A percentile compares a stretch with the other conserved stretches of the same genome.
Evolutionary conservation across 2,329 filamentous ascomycete genomes (phyloP).

Genomic region (Scopulariopsis brevicaulis): DNA sequence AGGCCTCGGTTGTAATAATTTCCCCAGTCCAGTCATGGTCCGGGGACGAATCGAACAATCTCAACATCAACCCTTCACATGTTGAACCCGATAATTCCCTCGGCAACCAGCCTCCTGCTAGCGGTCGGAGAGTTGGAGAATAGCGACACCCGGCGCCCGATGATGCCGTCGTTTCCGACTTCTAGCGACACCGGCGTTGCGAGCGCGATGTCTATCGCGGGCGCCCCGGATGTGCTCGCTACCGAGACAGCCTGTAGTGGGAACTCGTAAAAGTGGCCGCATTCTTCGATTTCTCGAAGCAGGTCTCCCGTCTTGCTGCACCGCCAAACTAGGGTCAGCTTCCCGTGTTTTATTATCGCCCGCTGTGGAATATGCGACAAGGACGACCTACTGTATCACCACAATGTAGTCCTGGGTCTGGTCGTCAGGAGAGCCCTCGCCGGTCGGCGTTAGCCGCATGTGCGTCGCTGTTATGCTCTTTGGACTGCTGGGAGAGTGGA

Average conservation of each 20-base stretch:
- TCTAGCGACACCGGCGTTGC: slow-evolving; percentile 26
- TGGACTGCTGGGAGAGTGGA: slow-evolving; percentile 27
- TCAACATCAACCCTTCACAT: not conserved
- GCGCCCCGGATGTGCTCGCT: not conserved
- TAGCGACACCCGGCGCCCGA: slow-evolving; percentile 34
- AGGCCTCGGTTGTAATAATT: too few species aligned
- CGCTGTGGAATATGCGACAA: not conserved
- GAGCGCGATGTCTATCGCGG: slow-evolving; percentile 12
- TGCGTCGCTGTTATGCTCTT: slow-evolving; percentile 26
- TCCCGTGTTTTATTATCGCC: too few species aligned
- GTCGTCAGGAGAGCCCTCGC: slow-evolving; percentile 9
- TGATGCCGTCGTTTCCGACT: slow-evolving; percentile 33
- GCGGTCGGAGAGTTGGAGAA: slow-evolving; percentile 11
- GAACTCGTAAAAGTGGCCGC: slow-evolving; percentile 3
- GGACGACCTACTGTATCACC: slow-evolving; percentile 29
- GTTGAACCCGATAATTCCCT: slow-evolving; percentile 38
- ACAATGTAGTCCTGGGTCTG: slow-evolving; percentile 16
- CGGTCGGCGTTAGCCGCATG: slow-evolving; percentile 23
- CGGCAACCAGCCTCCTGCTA: slow-evolving; percentile 23
- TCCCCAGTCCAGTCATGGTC: too few species aligned
- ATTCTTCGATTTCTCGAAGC: not conserved
- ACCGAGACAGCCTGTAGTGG: not conserved
- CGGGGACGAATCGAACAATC: too few species aligned
- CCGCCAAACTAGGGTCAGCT: not conserved
- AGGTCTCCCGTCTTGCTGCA: slow-evolving; percentile 1